A percentile compares a stretch with the other conserved stretches of the same genome.
phyloP scores from a whole-genome alignment of 352 stramenopile species.

The Paralagenidium karlingii region DNA sequence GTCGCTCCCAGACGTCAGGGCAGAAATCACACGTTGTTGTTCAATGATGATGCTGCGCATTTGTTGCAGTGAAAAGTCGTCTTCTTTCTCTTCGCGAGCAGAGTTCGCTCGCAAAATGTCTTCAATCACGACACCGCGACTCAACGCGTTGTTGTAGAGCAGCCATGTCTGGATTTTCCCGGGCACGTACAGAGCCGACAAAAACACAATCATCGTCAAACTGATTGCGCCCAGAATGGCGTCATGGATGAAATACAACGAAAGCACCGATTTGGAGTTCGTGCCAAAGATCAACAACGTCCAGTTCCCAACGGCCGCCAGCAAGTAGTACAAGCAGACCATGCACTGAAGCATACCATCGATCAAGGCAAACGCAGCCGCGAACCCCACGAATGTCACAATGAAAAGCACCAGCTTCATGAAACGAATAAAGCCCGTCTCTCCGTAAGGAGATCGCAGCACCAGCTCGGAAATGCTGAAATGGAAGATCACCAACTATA shows the following conservation, averaged over 20 bases:
- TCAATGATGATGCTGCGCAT: slow-evolving; percentile 72
- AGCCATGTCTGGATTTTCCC: slow-evolving; percentile 94
- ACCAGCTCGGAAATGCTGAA: slow-evolving; percentile 51
- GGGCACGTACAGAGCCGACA: slow-evolving; percentile 83
- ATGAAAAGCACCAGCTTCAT: slow-evolving; percentile 68
- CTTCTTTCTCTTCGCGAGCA: slow-evolving; percentile 46
- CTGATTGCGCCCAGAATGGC: slow-evolving; percentile 87
- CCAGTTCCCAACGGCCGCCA: slow-evolving; percentile 78
- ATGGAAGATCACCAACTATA: slow-evolving; percentile 34
- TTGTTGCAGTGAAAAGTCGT: slow-evolving; percentile 56
- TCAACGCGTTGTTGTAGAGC: slow-evolving; percentile 96
- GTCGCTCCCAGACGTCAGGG: slow-evolving; percentile 45
- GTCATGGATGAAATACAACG: slow-evolving; percentile 92
- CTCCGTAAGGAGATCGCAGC: slow-evolving; percentile 29
- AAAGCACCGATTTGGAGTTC: slow-evolving; percentile 82
- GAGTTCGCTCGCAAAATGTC: slow-evolving; percentile 88
- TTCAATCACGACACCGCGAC: slow-evolving; percentile 92
- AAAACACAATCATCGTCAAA: slow-evolving; percentile 86
- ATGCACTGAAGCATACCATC: slow-evolving; percentile 83
- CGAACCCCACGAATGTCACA: slow-evolving; percentile 50
- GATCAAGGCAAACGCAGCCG: slow-evolving; percentile 51
- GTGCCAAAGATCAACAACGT: slow-evolving; percentile 79
- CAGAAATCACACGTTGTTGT: slow-evolving; percentile 64
- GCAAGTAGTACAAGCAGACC: slow-evolving; percentile 88
- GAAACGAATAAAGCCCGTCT: slow-evolving; percentile 53